Conservation (phyloP, 1,284 basidiomycete genomes). For the Cerrena zonata region DNA sequence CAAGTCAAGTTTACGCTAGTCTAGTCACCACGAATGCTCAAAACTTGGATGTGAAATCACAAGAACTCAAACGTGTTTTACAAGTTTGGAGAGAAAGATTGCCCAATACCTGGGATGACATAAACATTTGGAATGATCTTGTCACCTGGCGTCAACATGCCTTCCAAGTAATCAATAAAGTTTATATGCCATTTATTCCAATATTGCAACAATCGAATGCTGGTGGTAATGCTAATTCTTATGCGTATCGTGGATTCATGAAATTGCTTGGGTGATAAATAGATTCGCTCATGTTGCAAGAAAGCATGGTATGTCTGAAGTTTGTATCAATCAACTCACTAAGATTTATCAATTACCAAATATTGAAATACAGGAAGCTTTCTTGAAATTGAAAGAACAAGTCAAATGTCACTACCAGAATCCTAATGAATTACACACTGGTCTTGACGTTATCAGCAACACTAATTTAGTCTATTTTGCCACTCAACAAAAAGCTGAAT, state of each 20-base stretch:
- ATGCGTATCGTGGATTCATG: constrained; percentile 97
- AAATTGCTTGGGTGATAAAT: constrained; percentile 99
- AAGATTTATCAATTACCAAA: constrained; percentile 99
- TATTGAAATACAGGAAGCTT: constrained; percentile 99
- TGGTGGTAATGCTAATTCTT: constrained; percentile 69
- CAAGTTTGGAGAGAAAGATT: constrained; percentile 96
- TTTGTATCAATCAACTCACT: constrained; percentile 90
- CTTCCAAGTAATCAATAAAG: constrained; percentile 89
- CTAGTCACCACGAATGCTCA: constrained; percentile 81
- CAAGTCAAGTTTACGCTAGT: constrained; percentile 89
- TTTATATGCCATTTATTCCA: constrained; percentile 87
- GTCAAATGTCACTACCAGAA: constrained; percentile 99
- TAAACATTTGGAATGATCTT: constrained; percentile 97
- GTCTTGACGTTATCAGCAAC: constrained; percentile 97
- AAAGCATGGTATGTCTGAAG: constrained; percentile 93
- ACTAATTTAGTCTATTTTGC: constrained; percentile 99
- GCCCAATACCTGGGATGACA: constrained; percentile 95
- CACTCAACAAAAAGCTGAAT: constrained; percentile 91
- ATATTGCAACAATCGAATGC: constrained; percentile 45
- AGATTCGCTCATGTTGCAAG: constrained; percentile 98
- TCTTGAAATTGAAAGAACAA: constrained; percentile 97
- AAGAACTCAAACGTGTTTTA: constrained; percentile 92
- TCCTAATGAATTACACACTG: constrained; percentile 87
- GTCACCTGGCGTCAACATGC: constrained; percentile 96
- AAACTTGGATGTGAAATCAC: constrained; percentile 92